These are phyloP conservation scores for Linnemannia zychae DNA, from an alignment of 192 early-diverging fungal genomes.

Conservation along the genomic window DNA sequence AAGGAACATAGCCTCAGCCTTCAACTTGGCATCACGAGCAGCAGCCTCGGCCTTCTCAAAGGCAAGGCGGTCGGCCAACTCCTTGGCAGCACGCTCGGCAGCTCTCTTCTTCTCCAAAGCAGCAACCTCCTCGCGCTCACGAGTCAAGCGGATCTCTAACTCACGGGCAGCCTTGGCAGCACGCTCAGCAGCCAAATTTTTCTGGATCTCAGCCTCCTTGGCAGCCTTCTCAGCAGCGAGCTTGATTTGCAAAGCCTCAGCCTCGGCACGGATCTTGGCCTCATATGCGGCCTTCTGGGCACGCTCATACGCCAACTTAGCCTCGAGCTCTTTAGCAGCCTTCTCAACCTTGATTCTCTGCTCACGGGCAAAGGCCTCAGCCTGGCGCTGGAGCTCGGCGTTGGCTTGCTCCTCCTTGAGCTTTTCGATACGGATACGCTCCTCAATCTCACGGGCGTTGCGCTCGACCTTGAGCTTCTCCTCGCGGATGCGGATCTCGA, in stretches of 20 bases:
- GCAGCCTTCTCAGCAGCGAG: background rate
- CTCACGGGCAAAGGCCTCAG: conserved; percentile 6
- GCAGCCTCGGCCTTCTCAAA: background rate
- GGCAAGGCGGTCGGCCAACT: conserved; percentile 4
- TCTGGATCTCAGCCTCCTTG: conserved; percentile 13
- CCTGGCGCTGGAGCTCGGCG: background rate
- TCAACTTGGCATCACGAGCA: conserved; percentile 9
- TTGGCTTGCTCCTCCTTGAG: conserved; percentile 13
- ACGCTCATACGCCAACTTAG: background rate
- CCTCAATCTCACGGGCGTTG: background rate
- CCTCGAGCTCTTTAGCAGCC: conserved; percentile 10
- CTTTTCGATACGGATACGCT: conserved; percentile 22
- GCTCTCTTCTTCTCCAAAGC: conserved; percentile 17
- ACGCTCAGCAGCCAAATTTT: conserved; percentile 14
- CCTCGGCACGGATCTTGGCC: conserved; percentile 10
- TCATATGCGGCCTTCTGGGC: conserved; percentile 9
- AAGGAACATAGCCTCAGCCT: conserved; percentile 1
- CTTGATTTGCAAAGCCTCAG: background rate
- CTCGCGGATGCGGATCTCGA: conserved; percentile 8
- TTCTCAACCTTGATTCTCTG: conserved; percentile 25
- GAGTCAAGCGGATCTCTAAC: conserved; percentile 16
- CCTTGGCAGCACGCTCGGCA: conserved; percentile 4
- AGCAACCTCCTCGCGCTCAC: conserved; percentile 18
- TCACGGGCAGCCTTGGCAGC: conserved; percentile 14
- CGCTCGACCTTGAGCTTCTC: conserved; percentile 7